Conservation (phyloP, 108 stramenopile species). For the Cyclotella atomus region DNA sequence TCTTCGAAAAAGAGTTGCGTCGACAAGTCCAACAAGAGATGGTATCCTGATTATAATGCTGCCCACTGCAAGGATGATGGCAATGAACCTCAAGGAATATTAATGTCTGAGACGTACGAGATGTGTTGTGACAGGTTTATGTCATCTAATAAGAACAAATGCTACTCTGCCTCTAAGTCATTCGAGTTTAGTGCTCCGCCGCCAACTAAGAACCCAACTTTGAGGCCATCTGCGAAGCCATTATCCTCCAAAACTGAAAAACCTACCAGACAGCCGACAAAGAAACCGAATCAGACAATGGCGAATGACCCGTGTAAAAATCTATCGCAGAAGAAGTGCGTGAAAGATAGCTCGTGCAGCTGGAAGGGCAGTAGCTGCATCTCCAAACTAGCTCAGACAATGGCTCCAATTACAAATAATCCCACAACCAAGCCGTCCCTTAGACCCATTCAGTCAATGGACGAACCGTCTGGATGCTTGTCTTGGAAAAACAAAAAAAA, state of each 20-base stretch:
- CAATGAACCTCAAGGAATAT: constrained; percentile 3
- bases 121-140: constrained; percentile 15
- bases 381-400: background rate
- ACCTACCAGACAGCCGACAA: background rate
- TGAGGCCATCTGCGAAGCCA: background rate
- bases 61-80: constrained; percentile 30
- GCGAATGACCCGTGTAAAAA: background rate
- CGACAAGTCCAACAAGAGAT: background rate
- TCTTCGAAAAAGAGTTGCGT: background rate
- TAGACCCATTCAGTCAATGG: background rate
- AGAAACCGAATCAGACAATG: background rate
- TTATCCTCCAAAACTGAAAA: background rate
- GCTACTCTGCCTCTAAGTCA: background rate
- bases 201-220: background rate
- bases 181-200: background rate
- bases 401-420: background rate
- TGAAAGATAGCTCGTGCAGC: background rate
- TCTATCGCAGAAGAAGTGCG: background rate
- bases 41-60: constrained; percentile 17
- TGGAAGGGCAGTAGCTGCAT: background rate
- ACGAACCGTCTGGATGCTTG: background rate
- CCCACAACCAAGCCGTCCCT: background rate
- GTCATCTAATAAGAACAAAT: constrained; percentile 1
- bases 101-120: constrained; percentile 12
- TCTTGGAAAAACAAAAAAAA: background rate